Base-by-base conservation (phyloP, 179 eudicot species). In the Pouteria campechiana region DNA sequence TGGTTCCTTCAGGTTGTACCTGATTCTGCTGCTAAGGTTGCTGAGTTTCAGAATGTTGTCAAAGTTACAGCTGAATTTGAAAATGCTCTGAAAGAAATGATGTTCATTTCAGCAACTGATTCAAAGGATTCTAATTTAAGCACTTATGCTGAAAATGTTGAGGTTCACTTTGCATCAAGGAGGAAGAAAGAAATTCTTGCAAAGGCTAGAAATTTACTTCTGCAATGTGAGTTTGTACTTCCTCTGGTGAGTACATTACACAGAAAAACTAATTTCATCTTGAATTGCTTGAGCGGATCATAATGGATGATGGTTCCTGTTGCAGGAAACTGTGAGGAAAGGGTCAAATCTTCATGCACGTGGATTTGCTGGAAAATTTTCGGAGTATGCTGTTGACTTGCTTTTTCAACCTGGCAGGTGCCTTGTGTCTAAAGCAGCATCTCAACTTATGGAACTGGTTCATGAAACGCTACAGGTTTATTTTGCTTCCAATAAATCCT, bases 1-100 rank as follows among this genome's bases (percentile, higher is more conserved):
- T n/a, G n/a, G n/a, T n/a, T n/a, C n/a, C n/a, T n/a, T 33, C 73
- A 90, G 98, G 76, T 79, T 76, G 96, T 87, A 38, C 98, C 98
- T 5, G 78, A 79, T 45, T 90, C 79, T 45, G 93, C 94, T 57
- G 82, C 98, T 41, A 90, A 80, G 73, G 63, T 90, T 39, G 75
- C 94, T 24, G 92, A 90, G 37, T 90, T 90, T 57, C 98, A 87
- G 52, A 72, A 48, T 37, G 61, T 79, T 41, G 65, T 78, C 51
- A 76, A 49, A 52, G 47, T 71, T 7, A 79, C 88, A 50, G 57
- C 89, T 45, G 87, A 86, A 34, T 90, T 90, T 57, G 96, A 90
- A 63, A 54, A 58, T 35, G 53, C 46, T 31, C 67, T 90, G 48
- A 82, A 90, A 74, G 90, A 77, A 48, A 44, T 82, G 44, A 61